Base-by-base conservation (phyloP, 352 stramenopile genomes). In the Poterioochromonas sp. region DNA sequence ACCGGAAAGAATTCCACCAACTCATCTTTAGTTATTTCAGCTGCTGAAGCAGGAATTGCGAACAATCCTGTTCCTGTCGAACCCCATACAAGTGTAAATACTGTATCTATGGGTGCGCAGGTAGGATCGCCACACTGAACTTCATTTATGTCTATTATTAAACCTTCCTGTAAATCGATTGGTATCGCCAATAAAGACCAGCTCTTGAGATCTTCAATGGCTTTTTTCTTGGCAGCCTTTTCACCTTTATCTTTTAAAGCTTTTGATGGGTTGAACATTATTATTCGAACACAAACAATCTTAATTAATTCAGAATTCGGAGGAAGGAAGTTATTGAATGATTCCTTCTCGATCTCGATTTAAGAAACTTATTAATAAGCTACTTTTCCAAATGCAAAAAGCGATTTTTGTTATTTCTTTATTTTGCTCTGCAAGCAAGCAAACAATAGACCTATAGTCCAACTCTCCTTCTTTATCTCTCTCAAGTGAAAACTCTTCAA, bases 251-350 rank as follows among this genome's bases (percentile, higher is more conserved):
- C 39, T 3, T n/a, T 11, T 35, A 8, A 54, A 74, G 41, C 39
- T 54, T 74, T 74, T 22, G 37, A 37, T 20, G 65, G 65, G 40
- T 74, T 34, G n/a, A 74, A 74, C 65, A 74, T 74, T 32, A n/a
- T n/a, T n/a, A n/a, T n/a, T n/a, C n/a, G n/a, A n/a, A n/a, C n/a
- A n/a, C n/a, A n/a, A n/a, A n/a, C n/a, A n/a, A n/a, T n/a, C n/a
- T n/a, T n/a, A n/a, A n/a, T n/a, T n/a, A n/a, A n/a, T n/a, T n/a
- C n/a, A n/a, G n/a, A n/a, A n/a, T n/a, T n/a, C n/a, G n/a, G n/a
- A n/a, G n/a, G n/a, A n/a, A n/a, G n/a, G n/a, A n/a, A n/a, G n/a
- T n/a, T n/a, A n/a, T n/a, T n/a, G n/a, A n/a, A n/a, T n/a, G n/a
- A n/a, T n/a, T n/a, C n/a, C n/a, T n/a, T n/a, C n/a, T n/a, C n/a